Evolutionary conservation across 257 asterid genomes (phyloP), one percentile per base, ranked within the genome.

Genomic region (Rehmannia glutinosa): DNA sequence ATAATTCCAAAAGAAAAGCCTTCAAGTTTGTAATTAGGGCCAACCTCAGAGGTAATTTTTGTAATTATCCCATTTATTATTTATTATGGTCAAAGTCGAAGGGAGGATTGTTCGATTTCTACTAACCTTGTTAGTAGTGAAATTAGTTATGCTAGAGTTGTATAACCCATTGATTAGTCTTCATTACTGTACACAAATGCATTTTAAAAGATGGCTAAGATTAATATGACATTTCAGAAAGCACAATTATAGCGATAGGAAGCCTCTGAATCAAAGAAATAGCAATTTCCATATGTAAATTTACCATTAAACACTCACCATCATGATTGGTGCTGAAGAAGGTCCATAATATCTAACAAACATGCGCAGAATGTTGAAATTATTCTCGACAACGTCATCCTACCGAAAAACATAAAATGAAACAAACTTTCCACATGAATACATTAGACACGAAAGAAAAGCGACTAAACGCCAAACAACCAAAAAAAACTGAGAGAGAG

Each of bases 331-430:
- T 43, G 96, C 97, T 9, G 81, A 62, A 41, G 96, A 81, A 74
- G 97, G 86, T 65, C 99, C 97, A 72, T 86, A 88, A 54, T 63
- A 78, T 78, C 74, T 78, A 23, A 84, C 89, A 70, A 81, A 91
- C 99, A 94, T 91, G 63, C 93, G 96, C 61, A 94, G 80, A 66
- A 91, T 66, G 68, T 94, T 94, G 91, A 88, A 94, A 76, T 69
- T 87, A 70, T 94, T 91, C 67, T 84, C 90, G 17, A 82, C 54
- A 39, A 94, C 83, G 59, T 94, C 99, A 10, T 88, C 95, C 99
- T 94, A 75, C 32, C 13, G 20, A 39, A 66, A 16, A 35, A 30
- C 49, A 51, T 11, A 12, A 46, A 47, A 35, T 2, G 46, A 49
- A 52, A 43, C 1, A 13, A 27, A 55, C 63, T 19, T 32, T 15